These are phyloP conservation scores for Cyclotella kingstonii DNA, from an alignment of 108 stramenopile genomes.

Conservation along the genomic window DNA sequence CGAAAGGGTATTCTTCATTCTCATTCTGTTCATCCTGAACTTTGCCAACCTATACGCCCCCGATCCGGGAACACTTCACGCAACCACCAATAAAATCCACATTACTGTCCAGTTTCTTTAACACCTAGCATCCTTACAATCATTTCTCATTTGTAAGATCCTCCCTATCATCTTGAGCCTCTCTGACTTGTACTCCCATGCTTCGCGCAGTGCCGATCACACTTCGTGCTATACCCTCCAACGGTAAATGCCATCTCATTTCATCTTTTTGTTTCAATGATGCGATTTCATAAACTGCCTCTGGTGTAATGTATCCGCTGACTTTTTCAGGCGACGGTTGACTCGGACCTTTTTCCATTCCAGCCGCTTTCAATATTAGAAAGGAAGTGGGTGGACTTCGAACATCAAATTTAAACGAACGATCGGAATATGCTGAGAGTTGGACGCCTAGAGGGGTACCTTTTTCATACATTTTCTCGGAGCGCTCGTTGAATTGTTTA, in stretches of 20 bases:
- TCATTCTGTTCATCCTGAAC: no score
- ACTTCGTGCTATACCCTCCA: constrained; percentile 79
- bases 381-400: constrained; percentile 84
- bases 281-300: constrained; percentile 92
- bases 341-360: constrained; percentile 74
- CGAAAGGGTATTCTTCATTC: no score
- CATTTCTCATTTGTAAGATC: not conserved
- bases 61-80: no score
- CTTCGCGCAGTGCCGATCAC: constrained; percentile 82
- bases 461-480: constrained; percentile 64
- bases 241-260: constrained; percentile 68
- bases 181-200: constrained; percentile 71
- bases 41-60: no score
- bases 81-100: no score
- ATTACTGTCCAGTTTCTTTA: not conserved
- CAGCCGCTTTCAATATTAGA: constrained; percentile 74
- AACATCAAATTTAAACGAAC: constrained; percentile 80
- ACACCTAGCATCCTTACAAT: not conserved
- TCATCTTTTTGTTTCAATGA: constrained; percentile 85
- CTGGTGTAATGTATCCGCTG: constrained; percentile 76
- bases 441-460: constrained; percentile 72
- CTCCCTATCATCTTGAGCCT: constrained; percentile 30
- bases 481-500: constrained; percentile 90
- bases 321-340: constrained; percentile 51
- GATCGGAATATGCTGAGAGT: constrained; percentile 76